Evolutionary conservation across 1,284 basidiomycete species (phyloP).

Genomic region (Clitocybe nebularis): DNA sequence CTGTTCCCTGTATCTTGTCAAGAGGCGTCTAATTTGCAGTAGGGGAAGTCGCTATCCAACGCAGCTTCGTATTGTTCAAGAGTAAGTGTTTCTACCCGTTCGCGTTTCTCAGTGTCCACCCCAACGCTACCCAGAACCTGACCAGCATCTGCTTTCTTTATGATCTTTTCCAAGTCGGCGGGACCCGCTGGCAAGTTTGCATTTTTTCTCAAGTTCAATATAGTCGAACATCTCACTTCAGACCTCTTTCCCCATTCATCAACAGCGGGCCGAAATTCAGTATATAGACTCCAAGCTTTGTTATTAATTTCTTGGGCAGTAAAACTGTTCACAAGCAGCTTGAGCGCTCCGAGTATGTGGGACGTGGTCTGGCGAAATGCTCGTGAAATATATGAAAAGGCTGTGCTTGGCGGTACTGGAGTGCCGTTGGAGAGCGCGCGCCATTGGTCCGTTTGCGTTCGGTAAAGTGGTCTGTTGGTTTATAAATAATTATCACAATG

Average conservation of each 20-base stretch:
- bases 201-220: slow-evolving; percentile 47
- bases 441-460: slow-evolving; percentile 68
- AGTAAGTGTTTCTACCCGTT: slow-evolving; percentile 36
- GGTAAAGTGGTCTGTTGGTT: slow-evolving; percentile 70
- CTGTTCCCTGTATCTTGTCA: slow-evolving; percentile 14
- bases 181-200: not conserved
- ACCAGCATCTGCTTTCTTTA: slow-evolving; percentile 19
- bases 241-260: slow-evolving; percentile 74
- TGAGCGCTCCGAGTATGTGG: slow-evolving; percentile 75
- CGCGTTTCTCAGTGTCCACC: slow-evolving; percentile 25
- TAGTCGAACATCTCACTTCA: slow-evolving; percentile 58
- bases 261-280: slow-evolving; percentile 68
- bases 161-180: slow-evolving; percentile 4
- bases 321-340: slow-evolving; percentile 72
- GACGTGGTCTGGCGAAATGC: slow-evolving; percentile 75
- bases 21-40: slow-evolving; percentile 35
- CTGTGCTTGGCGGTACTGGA: slow-evolving; percentile 69
- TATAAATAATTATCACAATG: not conserved
- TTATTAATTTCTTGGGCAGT: slow-evolving; percentile 62
- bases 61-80: slow-evolving; percentile 51
- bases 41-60: slow-evolving; percentile 43
- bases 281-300: slow-evolving; percentile 71
- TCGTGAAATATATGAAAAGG: slow-evolving; percentile 81
- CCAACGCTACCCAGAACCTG: slow-evolving; percentile 2
- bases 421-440: slow-evolving; percentile 75